Evolutionary conservation across 495 filamentous ascomycete genomes (phyloP).

Genomic region (Lasiosphaeris hirsuta): DNA sequence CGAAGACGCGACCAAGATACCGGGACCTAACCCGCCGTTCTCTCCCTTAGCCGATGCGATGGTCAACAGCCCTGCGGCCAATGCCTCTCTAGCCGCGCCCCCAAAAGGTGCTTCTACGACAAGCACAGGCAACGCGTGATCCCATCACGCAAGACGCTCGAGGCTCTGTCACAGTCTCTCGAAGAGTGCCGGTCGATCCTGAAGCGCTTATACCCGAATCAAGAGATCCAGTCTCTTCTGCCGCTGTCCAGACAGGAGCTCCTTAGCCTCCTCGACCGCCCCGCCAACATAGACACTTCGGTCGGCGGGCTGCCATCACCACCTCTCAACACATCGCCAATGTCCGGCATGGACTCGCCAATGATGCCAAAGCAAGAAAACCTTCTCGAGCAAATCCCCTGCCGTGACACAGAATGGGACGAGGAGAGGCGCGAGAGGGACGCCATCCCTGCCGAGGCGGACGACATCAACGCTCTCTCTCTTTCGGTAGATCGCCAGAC

Average conservation of each 20-base stretch:
- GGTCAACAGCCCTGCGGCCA: constrained; percentile 57
- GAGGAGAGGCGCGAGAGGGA: constrained; percentile 54
- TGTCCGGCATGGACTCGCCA: constrained; percentile 43
- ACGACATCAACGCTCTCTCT: constrained; percentile 80
- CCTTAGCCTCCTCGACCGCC: constrained; percentile 47
- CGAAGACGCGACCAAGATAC: neutral
- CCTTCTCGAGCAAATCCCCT: constrained; percentile 54
- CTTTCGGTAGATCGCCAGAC: constrained; percentile 66
- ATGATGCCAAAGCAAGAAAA: constrained; percentile 42
- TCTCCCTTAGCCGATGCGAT: constrained; percentile 46
- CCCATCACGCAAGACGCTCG: constrained; percentile 56
- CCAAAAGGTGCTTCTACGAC: constrained; percentile 58
- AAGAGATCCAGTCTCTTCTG: constrained; percentile 49
- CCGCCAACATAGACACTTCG: constrained; percentile 34
- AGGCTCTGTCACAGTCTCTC: constrained; percentile 54
- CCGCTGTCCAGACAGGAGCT: constrained; percentile 52
- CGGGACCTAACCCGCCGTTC: constrained; percentile 22
- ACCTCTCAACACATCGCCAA: constrained; percentile 41
- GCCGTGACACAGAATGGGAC: constrained; percentile 55
- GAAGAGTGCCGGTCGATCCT: constrained; percentile 57
- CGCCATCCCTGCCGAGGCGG: constrained; percentile 64
- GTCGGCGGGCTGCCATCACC: constrained; percentile 42
- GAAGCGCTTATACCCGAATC: constrained; percentile 52
- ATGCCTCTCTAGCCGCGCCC: constrained; percentile 54
- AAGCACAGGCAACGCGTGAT: constrained; percentile 58